A percentile compares a stretch with the other conserved stretches of the same genome.
Conservation (phyloP, 1,284 basidiomycete species). For the Sphaerobolus stellatus region DNA sequence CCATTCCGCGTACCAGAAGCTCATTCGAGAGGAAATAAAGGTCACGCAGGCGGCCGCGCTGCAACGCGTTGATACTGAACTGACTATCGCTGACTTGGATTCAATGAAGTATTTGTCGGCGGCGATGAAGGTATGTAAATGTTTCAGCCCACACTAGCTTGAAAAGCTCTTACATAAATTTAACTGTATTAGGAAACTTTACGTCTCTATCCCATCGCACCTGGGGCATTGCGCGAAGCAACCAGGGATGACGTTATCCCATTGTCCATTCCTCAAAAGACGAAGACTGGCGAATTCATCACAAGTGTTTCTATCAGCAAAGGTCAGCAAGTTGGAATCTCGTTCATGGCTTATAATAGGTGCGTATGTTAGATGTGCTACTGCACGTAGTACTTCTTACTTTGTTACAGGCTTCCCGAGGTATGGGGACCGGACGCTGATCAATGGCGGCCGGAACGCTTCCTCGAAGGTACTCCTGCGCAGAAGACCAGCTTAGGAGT, state of each 20-base stretch:
- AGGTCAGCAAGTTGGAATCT: constrained; percentile 35
- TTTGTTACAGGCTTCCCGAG: constrained; percentile 7
- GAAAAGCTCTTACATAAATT: not conserved
- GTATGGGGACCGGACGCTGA: constrained; percentile 13
- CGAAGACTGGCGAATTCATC: constrained; percentile 29
- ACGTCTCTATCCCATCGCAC: constrained; percentile 30
- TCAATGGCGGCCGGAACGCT: constrained; percentile 14
- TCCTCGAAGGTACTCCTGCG: constrained; percentile 11
- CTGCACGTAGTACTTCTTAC: not conserved
- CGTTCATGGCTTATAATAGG: constrained; percentile 40
- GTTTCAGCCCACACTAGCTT: not conserved
- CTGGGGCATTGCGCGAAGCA: constrained; percentile 22
- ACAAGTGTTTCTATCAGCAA: constrained; percentile 35
- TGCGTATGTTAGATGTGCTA: constrained; percentile 10
- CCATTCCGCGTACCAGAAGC: constrained; percentile 23
- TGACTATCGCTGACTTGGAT: constrained; percentile 48
- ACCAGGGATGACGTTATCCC: constrained; percentile 32
- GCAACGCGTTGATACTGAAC: constrained; percentile 38
- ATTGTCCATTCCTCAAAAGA: constrained; percentile 26
- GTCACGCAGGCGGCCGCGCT: constrained; percentile 17
- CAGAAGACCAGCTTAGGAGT: constrained; percentile 6
- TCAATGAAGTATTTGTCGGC: constrained; percentile 52
- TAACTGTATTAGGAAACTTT: constrained; percentile 25
- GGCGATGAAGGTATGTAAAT: constrained; percentile 47
- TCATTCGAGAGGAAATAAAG: constrained; percentile 48